These are phyloP conservation scores for Epichloe typhina DNA, from an alignment of 2,329 filamentous ascomycete genomes.

Conservation along the genomic window DNA sequence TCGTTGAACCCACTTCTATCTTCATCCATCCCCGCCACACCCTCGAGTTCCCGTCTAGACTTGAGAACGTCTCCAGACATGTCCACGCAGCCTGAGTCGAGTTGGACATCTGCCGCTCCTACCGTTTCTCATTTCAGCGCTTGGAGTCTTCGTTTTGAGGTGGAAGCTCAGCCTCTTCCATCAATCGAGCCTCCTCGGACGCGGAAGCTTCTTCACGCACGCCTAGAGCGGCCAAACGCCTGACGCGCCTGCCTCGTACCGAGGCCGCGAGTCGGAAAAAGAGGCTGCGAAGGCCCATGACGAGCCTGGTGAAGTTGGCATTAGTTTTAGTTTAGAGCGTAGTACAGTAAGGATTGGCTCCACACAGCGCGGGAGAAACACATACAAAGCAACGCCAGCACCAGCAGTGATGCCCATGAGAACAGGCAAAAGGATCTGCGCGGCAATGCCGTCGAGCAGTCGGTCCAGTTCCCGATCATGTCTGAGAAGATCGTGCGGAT, in stretches of 20 bases:
- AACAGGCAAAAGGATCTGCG: constrained; percentile 54
- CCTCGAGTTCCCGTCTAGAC: background rate
- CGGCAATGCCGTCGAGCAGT: constrained; percentile 40
- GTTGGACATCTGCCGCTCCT: background rate
- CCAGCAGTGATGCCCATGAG: constrained; percentile 57
- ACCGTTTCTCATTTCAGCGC: constrained; percentile 10
- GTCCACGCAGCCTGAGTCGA: background rate
- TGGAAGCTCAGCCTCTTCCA: constrained; percentile 22
- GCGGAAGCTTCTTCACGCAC: constrained; percentile 7
- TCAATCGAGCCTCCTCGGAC: constrained; percentile 39
- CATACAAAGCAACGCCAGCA: constrained; percentile 51
- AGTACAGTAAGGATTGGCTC: too few species aligned
- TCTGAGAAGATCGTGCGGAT: constrained; percentile 14
- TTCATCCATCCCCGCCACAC: background rate
- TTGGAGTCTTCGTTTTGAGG: constrained; percentile 15
- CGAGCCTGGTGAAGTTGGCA: constrained; percentile 29
- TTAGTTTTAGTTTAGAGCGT: constrained; percentile 15
- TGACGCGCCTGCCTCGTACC: constrained; percentile 17
- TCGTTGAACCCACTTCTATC: background rate
- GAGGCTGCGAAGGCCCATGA: constrained; percentile 49
- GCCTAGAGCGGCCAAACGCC: too few species aligned
- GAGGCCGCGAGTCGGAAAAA: constrained; percentile 46
- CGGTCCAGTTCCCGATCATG: constrained; percentile 24
- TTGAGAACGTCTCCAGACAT: background rate
- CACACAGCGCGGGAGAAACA: constrained; percentile 6